These are phyloP conservation scores for Tricholoma sp. DNA, from an alignment of 768 basidiomycete species.

Conservation along the genomic window DNA sequence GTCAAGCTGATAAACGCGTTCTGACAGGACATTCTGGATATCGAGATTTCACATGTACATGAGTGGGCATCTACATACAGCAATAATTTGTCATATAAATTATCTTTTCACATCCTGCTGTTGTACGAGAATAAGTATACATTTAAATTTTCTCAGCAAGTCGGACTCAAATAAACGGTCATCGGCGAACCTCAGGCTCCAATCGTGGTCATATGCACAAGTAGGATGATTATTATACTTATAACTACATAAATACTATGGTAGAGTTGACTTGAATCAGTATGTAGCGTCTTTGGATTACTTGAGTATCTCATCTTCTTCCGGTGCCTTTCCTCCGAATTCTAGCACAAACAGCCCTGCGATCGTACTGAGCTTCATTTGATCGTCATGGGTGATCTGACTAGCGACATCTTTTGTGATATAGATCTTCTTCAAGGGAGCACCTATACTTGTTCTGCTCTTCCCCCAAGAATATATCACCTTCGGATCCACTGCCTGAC, in stretches of 20 bases:
- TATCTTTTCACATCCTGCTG: not conserved
- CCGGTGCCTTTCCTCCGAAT: constrained; percentile 37
- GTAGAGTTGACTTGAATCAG: not conserved
- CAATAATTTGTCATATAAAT: not conserved
- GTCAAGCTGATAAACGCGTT: constrained; percentile 20
- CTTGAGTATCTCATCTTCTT: constrained; percentile 34
- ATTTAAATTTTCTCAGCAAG: not conserved
- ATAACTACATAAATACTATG: not conserved
- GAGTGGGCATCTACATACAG: not conserved
- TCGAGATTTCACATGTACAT: not conserved
- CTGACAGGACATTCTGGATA: not conserved
- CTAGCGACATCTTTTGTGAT: constrained; percentile 24
- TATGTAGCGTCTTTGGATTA: not conserved
- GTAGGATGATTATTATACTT: not conserved
- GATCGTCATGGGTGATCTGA: constrained; percentile 19
- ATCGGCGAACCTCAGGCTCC: no score
- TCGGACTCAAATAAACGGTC: not conserved
- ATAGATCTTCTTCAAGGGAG: constrained; percentile 50
- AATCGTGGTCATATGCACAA: no score
- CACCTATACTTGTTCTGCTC: constrained; percentile 31
- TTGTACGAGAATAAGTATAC: not conserved
- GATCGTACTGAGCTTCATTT: constrained; percentile 22
- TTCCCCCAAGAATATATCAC: constrained; percentile 31
- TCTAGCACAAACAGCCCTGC: constrained; percentile 24
- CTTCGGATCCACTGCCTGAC: constrained; percentile 29